Base-by-base conservation (phyloP, 768 basidiomycete genomes). In the Amyloporia xantha region DNA sequence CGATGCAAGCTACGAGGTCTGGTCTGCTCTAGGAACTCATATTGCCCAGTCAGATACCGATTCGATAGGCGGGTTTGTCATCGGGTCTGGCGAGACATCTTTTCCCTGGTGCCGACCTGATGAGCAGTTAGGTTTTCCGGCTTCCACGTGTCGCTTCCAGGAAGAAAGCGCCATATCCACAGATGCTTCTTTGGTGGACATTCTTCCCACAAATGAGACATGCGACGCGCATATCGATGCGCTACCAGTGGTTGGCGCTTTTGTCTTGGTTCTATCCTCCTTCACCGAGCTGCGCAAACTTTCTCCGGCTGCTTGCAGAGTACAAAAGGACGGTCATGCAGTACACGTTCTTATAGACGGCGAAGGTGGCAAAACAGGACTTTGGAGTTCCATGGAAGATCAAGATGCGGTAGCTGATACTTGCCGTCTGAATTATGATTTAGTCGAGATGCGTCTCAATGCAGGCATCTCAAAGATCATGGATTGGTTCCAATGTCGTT, bases 61-160 rank as follows among this genome's bases (percentile, higher is more conserved):
- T 24, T 52, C 50, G 25, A 59, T 68, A 7, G 73, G 72, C 15
- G 78, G 74, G 2, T 59, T 74, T 20, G 63, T 75, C 1, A 24
- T 59, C 2, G 46, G 52, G 11, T 53, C 51, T 33, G 27, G 40
- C 7, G 46, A 49, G 15, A 19, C 33, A 28, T 41, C 26, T 21
- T 56, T 41, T 13, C 23, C 44, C 26, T 49, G 46, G 39, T 59
- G 52, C 51, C 49, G 41, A 41, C 35, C 28, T 11, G 48, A 41
- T 19, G 19, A 33, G 30, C 9, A 15, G 30, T 15, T 33, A 7
- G 7, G 15, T 33, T 33, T 7, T 33, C 30, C 30, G 17, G 15
- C 38, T 39, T n/a, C 20, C 9, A 39, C 19, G 9, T 39, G 10
- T 21, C 17, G 38, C 7, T 39, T 19, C 38, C 19, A 33, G 9